phyloP scores from a whole-genome alignment of 148 eudicot species.

The Rhododendron mucronatum region DNA sequence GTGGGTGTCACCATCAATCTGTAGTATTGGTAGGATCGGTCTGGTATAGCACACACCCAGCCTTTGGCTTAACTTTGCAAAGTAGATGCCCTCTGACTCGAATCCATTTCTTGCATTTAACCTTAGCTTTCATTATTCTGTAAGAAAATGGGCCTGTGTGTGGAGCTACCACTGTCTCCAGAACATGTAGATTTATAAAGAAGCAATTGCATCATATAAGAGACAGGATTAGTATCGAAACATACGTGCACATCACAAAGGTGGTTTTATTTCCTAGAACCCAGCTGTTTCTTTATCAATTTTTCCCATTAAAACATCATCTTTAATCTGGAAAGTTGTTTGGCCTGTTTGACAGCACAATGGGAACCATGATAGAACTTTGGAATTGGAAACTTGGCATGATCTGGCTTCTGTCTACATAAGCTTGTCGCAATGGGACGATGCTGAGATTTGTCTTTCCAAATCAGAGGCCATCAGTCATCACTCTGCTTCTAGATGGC shows the following conservation, averaged over 20 bases:
- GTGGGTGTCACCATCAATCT: not conserved
- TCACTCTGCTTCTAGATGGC: constrained; percentile 65
- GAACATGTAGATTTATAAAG: not conserved
- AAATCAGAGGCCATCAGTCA: constrained; percentile 54
- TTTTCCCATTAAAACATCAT: not conserved
- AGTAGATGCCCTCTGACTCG: not conserved
- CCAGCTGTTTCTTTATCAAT: not conserved
- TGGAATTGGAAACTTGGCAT: constrained; percentile 75
- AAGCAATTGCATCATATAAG: not conserved
- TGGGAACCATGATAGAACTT: constrained; percentile 28
- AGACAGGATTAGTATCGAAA: not conserved
- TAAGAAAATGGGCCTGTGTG: not conserved
- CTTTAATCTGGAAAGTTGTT: not conserved
- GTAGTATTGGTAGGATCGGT: not conserved
- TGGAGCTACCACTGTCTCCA: not conserved
- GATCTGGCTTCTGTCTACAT: constrained; percentile 73
- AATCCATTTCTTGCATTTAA: not conserved
- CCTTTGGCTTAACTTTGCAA: not conserved
- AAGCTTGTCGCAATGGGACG: constrained; percentile 62
- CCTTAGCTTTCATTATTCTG: not conserved
- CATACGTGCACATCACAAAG: not conserved
- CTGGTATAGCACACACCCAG: not conserved
- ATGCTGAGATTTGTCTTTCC: constrained; percentile 75
- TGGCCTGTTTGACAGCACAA: constrained; percentile 30
- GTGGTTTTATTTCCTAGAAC: not conserved